Conservation (phyloP, 2,329 filamentous ascomycete genomes). For the Diaporthe sp. region DNA sequence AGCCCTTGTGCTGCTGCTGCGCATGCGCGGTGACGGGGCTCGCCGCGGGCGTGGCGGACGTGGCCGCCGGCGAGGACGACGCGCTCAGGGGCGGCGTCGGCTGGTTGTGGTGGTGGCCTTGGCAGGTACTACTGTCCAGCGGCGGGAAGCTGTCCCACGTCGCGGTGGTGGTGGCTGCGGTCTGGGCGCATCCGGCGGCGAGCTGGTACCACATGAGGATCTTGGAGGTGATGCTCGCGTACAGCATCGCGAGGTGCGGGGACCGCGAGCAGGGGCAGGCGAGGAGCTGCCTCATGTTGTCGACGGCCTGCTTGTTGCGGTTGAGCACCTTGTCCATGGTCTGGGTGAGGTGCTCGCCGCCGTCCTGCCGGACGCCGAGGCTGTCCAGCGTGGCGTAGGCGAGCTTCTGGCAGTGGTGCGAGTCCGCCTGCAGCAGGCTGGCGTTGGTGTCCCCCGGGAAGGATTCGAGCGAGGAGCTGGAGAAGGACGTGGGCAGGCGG, state of each 20-base stretch:
- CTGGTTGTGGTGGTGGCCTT: slow-evolving; percentile 2
- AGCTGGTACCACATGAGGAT: slow-evolving; percentile 36
- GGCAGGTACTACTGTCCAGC: slow-evolving; percentile 5
- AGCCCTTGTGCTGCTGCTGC: not conserved
- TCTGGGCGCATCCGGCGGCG: slow-evolving; percentile 30
- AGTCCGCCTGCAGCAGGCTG: slow-evolving; percentile 24
- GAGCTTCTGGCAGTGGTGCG: slow-evolving; percentile 34
- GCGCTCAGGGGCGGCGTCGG: slow-evolving; percentile 34
- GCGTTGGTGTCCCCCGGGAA: slow-evolving; percentile 3
- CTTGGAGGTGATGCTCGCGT: slow-evolving; percentile 36
- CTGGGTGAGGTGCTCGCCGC: slow-evolving; percentile 28
- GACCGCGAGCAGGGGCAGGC: slow-evolving; percentile 33
- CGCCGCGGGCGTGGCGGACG: slow-evolving; percentile 16
- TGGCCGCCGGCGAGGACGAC: slow-evolving; percentile 28
- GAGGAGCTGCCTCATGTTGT: slow-evolving; percentile 34
- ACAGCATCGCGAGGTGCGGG: slow-evolving; percentile 35
- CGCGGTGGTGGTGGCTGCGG: slow-evolving; percentile 4
- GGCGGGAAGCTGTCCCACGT: slow-evolving; percentile 33
- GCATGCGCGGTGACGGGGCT: not conserved
- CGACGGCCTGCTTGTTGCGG: slow-evolving; percentile 35
- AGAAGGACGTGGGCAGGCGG: slow-evolving; percentile 9
- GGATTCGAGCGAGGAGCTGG: slow-evolving; percentile 23
- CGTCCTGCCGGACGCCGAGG: slow-evolving; percentile 29
- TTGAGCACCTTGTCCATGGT: slow-evolving; percentile 36
- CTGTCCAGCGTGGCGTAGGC: slow-evolving; percentile 31